Percentiles rank a stretch among this genome's conserved stretches.
Evolutionary conservation across 352 stramenopile genomes (phyloP).

Genomic region (Phytophthora pluvialis): DNA sequence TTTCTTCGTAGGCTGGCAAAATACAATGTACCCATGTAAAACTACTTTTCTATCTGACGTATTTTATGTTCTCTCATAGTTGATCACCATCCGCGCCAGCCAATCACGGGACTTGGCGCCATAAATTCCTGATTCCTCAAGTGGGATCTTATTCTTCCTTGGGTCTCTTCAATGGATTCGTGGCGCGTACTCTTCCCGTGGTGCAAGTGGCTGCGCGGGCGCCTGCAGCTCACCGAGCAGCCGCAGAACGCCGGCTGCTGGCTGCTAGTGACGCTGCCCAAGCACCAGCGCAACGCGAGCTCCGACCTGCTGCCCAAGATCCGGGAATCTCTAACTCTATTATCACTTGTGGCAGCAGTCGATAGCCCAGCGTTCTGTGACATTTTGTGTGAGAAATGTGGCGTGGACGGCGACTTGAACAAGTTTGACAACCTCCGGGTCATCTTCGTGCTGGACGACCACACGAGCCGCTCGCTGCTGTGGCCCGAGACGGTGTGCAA

Average conservation of each 20-base stretch:
- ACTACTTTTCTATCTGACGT: not conserved
- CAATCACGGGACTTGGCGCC: constrained; percentile 18
- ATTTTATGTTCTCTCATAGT: not conserved
- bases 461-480: constrained; percentile 36
- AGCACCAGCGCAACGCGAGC: constrained; percentile 33
- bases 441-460: constrained; percentile 45
- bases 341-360: constrained; percentile 32
- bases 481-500: constrained; percentile 36
- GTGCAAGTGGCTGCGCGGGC: constrained; percentile 38
- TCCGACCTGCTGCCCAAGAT: constrained; percentile 31
- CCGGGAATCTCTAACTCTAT: constrained; percentile 39
- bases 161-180: constrained; percentile 27
- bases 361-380: constrained; percentile 26
- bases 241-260: constrained; percentile 11
- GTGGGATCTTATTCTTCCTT: constrained; percentile 8
- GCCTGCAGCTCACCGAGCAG: constrained; percentile 33
- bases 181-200: constrained; percentile 37
- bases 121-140: constrained; percentile 15
- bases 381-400: constrained; percentile 42
- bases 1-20: constrained; percentile 50
- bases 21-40: not conserved
- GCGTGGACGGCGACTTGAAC: constrained; percentile 17
- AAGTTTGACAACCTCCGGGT: constrained; percentile 22
- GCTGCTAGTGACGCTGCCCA: constrained; percentile 39
- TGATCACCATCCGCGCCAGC: not conserved